Evolutionary conservation across 306 rosid genomes (phyloP).

Genomic region (Benincasa hispida): DNA sequence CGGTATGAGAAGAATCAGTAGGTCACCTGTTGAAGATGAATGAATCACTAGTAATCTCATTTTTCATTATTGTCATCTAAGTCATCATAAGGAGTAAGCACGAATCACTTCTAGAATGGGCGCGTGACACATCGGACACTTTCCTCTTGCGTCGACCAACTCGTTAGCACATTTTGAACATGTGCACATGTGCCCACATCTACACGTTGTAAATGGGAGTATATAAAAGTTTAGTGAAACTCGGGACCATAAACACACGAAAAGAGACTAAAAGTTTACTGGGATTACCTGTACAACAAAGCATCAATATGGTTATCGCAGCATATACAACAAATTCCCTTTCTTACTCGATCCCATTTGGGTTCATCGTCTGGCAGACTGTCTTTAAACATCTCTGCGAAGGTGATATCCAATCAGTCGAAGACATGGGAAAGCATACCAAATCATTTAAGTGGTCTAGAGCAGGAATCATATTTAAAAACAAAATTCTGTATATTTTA

Average conservation of each 20-base stretch:
- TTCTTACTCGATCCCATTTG: constrained; percentile 88
- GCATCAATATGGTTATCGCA: constrained; percentile 60
- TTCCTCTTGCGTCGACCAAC: constrained; percentile 50
- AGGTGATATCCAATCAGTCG: neutral
- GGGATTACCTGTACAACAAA: constrained; percentile 75
- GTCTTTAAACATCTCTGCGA: constrained; percentile 33
- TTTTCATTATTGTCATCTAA: neutral
- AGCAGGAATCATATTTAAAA: neutral
- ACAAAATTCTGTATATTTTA: neutral
- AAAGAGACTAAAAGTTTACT: neutral
- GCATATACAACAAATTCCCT: constrained; percentile 86
- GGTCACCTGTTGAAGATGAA: neutral
- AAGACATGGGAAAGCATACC: neutral
- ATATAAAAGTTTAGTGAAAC: neutral
- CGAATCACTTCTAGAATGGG: constrained; percentile 88
- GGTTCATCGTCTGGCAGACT: constrained; percentile 39
- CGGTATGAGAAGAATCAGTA: neutral
- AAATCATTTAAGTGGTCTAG: neutral
- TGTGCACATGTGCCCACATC: constrained; percentile 99
- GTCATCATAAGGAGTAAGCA: constrained; percentile 51
- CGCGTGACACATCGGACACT: constrained; percentile 96
- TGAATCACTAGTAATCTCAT: neutral
- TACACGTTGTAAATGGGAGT: constrained; percentile 11
- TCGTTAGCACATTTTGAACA: constrained; percentile 74
- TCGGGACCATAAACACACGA: neutral